Conservation (phyloP, 1,139 yeast genomes). For the Pichia sp. region DNA sequence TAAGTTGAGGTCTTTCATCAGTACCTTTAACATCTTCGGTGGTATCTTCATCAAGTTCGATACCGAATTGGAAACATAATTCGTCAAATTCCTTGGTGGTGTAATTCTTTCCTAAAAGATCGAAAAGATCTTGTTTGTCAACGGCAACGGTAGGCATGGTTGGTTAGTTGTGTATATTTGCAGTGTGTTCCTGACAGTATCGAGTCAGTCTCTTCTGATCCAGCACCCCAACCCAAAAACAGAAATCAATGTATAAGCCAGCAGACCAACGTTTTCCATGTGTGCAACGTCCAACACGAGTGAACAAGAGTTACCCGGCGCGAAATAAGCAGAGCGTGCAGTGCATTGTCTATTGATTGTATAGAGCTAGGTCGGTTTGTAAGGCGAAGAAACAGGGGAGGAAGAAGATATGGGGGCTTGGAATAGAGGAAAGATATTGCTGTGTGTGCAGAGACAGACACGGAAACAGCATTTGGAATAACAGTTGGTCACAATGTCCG, state of each 20-base stretch:
- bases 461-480: not conserved
- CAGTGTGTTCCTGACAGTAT: too few species aligned
- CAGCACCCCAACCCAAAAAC: too few species aligned
- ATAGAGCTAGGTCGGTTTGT: too few species aligned
- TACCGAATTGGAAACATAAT: conserved; percentile 94
- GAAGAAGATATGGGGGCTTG: too few species aligned
- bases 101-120: conserved; percentile 71
- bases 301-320: too few species aligned
- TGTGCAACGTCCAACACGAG: too few species aligned
- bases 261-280: too few species aligned
- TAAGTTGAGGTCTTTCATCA: conserved; percentile 90
- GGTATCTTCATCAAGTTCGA: conserved; percentile 94
- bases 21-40: conserved; percentile 70
- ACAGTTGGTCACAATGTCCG: conserved; percentile 18
- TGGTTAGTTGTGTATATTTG: not conserved
- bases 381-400: too few species aligned
- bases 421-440: not conserved
- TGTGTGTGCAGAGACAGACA: not conserved
- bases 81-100: conserved; percentile 94
- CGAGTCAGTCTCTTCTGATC: too few species aligned
- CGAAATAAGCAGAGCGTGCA: too few species aligned
- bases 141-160: conserved; percentile 94
- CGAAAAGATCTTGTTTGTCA: conserved; percentile 86
- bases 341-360: too few species aligned
- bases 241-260: too few species aligned